Conservation (phyloP, 2,329 filamentous ascomycete species). For the Diaporthe longicolla region DNA sequence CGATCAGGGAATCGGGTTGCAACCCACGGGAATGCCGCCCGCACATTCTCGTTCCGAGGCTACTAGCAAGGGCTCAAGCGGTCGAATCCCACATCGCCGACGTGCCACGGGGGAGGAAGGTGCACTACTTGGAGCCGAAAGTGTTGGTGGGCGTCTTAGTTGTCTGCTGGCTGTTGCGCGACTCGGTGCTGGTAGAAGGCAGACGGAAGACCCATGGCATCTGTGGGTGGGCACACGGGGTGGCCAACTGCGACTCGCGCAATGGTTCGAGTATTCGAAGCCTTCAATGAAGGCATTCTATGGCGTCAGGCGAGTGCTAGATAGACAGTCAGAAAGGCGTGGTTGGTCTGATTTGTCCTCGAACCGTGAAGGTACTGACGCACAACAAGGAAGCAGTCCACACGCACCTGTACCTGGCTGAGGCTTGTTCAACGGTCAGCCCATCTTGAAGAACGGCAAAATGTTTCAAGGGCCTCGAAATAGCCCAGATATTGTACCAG, state of each 20-base stretch:
- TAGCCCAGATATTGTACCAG: neutral
- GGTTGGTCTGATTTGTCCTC: neutral
- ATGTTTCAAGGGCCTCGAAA: slow-evolving; percentile 13
- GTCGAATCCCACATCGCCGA: slow-evolving; percentile 4
- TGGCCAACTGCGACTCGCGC: slow-evolving; percentile 16
- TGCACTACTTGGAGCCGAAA: neutral
- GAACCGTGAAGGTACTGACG: neutral
- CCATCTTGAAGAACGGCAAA: neutral
- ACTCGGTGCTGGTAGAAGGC: slow-evolving; percentile 1
- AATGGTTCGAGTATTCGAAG: slow-evolving; percentile 1
- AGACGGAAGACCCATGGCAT: slow-evolving; percentile 1
- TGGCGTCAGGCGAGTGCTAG: neutral
- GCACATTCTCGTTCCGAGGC: neutral
- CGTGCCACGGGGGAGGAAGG: neutral
- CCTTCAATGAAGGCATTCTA: neutral
- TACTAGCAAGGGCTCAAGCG: neutral
- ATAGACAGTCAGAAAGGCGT: neutral
- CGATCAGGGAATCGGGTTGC: neutral
- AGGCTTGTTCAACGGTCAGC: neutral
- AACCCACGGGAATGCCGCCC: slow-evolving; percentile 4
- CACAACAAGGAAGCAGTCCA: neutral
- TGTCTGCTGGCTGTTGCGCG: slow-evolving; percentile 8
- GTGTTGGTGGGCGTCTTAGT: neutral
- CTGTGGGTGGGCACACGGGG: neutral
- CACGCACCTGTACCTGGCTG: neutral